Evolutionary conservation across 257 asterid genomes (phyloP), one percentile per base, ranked within the genome.

Genomic region (Lavandula angustifolia): DNA sequence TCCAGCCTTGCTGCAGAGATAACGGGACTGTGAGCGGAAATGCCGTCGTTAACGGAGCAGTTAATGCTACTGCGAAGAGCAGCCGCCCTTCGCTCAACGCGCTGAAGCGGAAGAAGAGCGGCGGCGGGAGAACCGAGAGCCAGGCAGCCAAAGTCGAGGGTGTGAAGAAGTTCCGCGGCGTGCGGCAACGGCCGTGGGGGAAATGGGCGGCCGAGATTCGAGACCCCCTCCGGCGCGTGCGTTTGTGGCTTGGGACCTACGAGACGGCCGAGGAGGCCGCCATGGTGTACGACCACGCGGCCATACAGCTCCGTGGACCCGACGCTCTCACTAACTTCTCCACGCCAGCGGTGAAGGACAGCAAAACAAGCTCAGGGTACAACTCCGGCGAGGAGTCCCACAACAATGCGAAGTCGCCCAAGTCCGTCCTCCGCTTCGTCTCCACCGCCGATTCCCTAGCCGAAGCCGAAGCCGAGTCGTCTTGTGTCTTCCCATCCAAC

Each of bases 151-250:
- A 66, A 60, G 64, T 32, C 54, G 75, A 66, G 5, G 64, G 27
- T 2, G 83, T 14, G 1, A 76, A 66, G 73, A 92, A 92, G 82
- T 92, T 84, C 55, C 92, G 94, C 57, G 97, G 98, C 17, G 98
- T 92, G 29, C 70, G 97, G 52, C 98, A 84, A 75, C 70, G 98
- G 80, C 96, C 96, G 9, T 92, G 98, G 97, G 98, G 98, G 3
- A 92, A 92, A 69, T 92, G 97, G 96, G 97, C 98, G 82, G 98
- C 96, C 9, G 98, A 92, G 91, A 92, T 92, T 34, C 81, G 98
- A 47, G 98, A 92, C 71, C 98, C 98, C 4, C 12, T 37, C 47
- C 79, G 89, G 17, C 95, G 97, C 60, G 91, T 84, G 62, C 88
- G 97, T 33, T 80, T 92, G 7, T 89, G 97, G 97, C 75, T 92